phyloP scores from a whole-genome alignment of 768 basidiomycete species.

The Galerina sulciceps region DNA sequence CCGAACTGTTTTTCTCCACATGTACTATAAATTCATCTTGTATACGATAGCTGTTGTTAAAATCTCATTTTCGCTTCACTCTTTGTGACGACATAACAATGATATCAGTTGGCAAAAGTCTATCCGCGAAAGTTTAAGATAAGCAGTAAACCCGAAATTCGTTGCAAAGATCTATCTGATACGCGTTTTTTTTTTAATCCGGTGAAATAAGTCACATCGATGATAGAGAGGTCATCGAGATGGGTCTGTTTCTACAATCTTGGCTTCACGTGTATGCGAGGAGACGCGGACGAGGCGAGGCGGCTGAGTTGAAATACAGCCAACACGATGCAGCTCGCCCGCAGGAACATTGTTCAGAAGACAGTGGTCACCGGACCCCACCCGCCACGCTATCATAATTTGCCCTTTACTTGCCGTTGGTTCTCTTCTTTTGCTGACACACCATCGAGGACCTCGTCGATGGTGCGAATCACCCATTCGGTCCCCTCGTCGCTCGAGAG shows the following conservation, averaged over 20 bases:
- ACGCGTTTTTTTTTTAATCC: constrained; percentile 8
- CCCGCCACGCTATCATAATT: constrained; percentile 52
- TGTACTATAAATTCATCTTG: constrained; percentile 24
- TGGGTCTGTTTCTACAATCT: constrained; percentile 18
- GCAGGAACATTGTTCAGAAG: constrained; percentile 35
- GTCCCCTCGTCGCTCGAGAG: constrained; percentile 85
- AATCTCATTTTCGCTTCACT: constrained; percentile 16
- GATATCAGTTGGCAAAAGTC: constrained; percentile 7
- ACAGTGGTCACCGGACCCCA: constrained; percentile 43
- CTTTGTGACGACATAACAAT: constrained; percentile 23
- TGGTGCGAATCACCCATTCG: constrained; percentile 85
- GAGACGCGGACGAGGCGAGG: constrained; percentile 39
- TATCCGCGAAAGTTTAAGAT: constrained; percentile 28
- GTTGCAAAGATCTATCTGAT: constrained; percentile 17
- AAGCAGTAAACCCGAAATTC: neutral
- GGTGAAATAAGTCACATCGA: constrained; percentile 23
- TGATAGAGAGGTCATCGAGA: constrained; percentile 30
- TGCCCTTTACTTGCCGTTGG: constrained; percentile 49
- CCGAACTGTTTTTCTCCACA: constrained; percentile 10
- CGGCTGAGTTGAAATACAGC: constrained; percentile 34
- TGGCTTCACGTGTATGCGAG: constrained; percentile 37
- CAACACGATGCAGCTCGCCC: constrained; percentile 43
- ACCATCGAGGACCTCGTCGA: constrained; percentile 81
- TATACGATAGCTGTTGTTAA: constrained; percentile 21
- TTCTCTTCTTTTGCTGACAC: constrained; percentile 55